Evolutionary conservation across 768 basidiomycete species (phyloP).

Genomic region (Tremella fuciformis): DNA sequence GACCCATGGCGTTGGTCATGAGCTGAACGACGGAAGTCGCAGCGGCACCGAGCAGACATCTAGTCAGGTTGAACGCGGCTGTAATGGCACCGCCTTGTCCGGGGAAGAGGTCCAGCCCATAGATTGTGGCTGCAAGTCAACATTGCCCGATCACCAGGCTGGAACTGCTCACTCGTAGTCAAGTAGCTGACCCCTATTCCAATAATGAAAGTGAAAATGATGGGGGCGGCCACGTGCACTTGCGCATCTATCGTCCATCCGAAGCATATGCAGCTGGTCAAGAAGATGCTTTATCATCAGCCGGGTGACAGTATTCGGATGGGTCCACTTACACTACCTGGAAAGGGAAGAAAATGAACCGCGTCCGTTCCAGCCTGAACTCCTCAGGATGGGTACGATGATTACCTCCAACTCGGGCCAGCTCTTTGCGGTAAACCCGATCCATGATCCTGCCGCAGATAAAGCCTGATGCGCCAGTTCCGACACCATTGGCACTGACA

Average conservation of each 20-base stretch:
- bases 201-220: conserved; percentile 33
- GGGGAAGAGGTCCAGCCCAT: conserved; percentile 44
- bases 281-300: conserved; percentile 17
- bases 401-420: conserved; percentile 38
- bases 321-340: conserved; percentile 17
- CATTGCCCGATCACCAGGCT: neutral
- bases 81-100: conserved; percentile 35
- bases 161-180: conserved; percentile 20
- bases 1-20: conserved; percentile 33
- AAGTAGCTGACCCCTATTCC: conserved; percentile 16
- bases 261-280: conserved; percentile 25
- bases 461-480: conserved; percentile 63
- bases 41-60: conserved; percentile 45
- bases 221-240: conserved; percentile 32
- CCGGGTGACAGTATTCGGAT: neutral
- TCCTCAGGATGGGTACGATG: conserved; percentile 30
- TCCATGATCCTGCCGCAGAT: conserved; percentile 64
- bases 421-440: conserved; percentile 60
- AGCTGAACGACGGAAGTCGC: conserved; percentile 38
- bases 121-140: conserved; percentile 17
- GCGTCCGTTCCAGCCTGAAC: conserved; percentile 26
- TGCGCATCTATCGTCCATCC: conserved; percentile 36
- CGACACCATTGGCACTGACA: conserved; percentile 62
- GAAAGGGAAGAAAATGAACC: conserved; percentile 20
- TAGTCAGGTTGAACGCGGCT: conserved; percentile 47